These are phyloP conservation scores for Lagerstroemia speciosa DNA, from an alignment of 345 rosid genomes.

Conservation along the genomic window DNA sequence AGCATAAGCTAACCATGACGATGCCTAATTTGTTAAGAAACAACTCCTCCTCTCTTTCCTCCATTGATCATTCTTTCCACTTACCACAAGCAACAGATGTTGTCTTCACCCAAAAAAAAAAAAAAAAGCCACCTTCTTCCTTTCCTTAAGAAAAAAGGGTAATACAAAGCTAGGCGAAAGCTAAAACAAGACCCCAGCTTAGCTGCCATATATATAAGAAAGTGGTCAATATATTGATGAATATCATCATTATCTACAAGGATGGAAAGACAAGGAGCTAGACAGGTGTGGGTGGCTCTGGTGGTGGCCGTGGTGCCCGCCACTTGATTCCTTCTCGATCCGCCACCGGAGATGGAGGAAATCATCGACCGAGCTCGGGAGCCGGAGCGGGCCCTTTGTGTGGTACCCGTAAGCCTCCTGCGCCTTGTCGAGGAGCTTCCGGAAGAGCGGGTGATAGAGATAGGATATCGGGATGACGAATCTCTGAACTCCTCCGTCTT, in stretches of 20 bases:
- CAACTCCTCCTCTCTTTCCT: too few species aligned
- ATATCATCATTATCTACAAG: conserved; percentile 9
- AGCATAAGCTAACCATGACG: too few species aligned
- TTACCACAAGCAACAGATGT: neutral
- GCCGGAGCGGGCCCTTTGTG: conserved; percentile 28
- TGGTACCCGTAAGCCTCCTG: conserved; percentile 36
- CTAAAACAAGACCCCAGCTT: neutral
- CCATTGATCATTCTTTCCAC: too few species aligned
- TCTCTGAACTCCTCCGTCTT: conserved; percentile 11
- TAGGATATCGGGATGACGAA: conserved; percentile 35
- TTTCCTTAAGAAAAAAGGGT: too few species aligned
- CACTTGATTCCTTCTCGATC: conserved; percentile 24
- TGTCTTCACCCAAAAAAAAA: too few species aligned
- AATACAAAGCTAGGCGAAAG: neutral
- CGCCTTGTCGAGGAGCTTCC: conserved; percentile 31
- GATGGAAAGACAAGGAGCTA: conserved; percentile 23
- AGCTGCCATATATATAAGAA: neutral
- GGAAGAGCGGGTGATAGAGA: conserved; percentile 41
- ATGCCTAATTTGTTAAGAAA: too few species aligned
- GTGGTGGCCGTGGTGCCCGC: conserved; percentile 13
- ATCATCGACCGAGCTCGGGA: conserved; percentile 38
- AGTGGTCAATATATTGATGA: too few species aligned
- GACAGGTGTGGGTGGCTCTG: conserved; percentile 13
- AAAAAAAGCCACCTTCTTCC: too few species aligned
- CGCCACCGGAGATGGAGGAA: conserved; percentile 36